A percentile compares a stretch with the other conserved stretches of the same genome.
These are phyloP conservation scores for Colletotrichum tropicale DNA, from an alignment of 2,329 filamentous ascomycete species.

Conservation along the genomic window DNA sequence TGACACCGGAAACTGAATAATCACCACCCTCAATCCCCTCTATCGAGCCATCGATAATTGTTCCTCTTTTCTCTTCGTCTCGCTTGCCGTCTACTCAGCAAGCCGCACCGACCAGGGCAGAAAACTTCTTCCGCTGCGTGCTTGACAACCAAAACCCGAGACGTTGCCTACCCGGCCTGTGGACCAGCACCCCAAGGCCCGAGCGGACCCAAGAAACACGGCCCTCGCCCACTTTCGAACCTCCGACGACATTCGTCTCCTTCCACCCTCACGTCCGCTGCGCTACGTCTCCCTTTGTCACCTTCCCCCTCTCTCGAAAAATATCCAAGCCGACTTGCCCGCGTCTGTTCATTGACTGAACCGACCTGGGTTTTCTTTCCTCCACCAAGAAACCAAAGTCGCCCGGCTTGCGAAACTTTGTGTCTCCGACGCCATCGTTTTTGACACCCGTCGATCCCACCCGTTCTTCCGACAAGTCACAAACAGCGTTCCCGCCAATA, in stretches of 20 bases:
- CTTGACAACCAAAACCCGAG: background rate
- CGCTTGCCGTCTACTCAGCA: background rate
- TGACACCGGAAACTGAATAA: background rate
- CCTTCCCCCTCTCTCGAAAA: background rate
- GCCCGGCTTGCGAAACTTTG: background rate
- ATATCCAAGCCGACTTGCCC: background rate
- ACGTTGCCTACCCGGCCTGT: slow-evolving; percentile 19
- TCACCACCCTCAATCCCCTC: background rate
- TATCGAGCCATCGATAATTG: background rate
- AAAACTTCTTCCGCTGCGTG: background rate
- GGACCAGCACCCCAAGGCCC: slow-evolving; percentile 20
- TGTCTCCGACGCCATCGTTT: background rate
- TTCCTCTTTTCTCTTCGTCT: background rate
- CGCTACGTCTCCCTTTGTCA: background rate
- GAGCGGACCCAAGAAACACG: slow-evolving; percentile 22
- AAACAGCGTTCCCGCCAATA: slow-evolving; percentile 11
- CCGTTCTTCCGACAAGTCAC: slow-evolving; percentile 8
- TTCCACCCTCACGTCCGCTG: slow-evolving; percentile 6
- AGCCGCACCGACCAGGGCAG: background rate
- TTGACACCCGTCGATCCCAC: slow-evolving; percentile 11
- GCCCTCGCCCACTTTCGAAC: slow-evolving; percentile 17
- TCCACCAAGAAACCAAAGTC: background rate
- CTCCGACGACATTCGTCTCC: slow-evolving; percentile 19
- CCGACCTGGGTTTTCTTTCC: background rate
- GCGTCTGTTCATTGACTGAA: slow-evolving; percentile 22